Base-by-base conservation (phyloP, 139 green algal genomes). In the Chlamydomonas sp. region DNA sequence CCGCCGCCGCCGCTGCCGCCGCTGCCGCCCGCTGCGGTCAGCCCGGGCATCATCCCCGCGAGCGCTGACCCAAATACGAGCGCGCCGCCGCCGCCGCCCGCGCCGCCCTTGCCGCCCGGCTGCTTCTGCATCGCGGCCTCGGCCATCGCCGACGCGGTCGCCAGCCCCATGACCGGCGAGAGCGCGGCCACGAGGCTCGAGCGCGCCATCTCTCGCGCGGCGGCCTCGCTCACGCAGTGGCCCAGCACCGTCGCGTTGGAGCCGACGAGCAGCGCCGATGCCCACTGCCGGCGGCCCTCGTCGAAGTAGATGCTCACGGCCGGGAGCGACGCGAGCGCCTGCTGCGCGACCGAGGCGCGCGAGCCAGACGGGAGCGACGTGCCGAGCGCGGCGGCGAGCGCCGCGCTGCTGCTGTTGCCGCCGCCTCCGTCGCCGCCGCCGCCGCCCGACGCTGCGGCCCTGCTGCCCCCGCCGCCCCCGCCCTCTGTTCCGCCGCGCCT, bases 301-400 rank as follows among this genome's bases (percentile, higher is more conserved):
- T 73, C 67, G 37, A 59, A 73, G 31, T 59, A 66, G 35, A 73
- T 38, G 20, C 34, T 66, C 31, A 66, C 59, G 10, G 59, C 59
- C 8, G 59, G 59, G 20, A 66, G 59, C 22, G 62, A 54, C 24
- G 62, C 62, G 5, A 69, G 62, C 24, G 62, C 62, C 22, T 35
- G 35, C 5, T 35, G 35, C 16, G 62, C 62, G 24, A 66, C 59
- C 5, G 59, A 35, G 35, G 31, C 57, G 62, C 31, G 30, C 35
- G 5, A 58, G 33, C 62, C 13, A 5, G 35, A 30, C 10, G 39
- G 59, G 10, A 22, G 24, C n/a, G 59, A 36, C 16, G 59, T 33
- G 31, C 59, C 59, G 20, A 66, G 33, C 33, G 26, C 59, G 22
- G 62, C 62, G 6, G 60, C 60, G 8, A 67, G 60, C 10, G 60